Conservation (phyloP, 768 basidiomycete genomes). For the Inosperma sp. region DNA sequence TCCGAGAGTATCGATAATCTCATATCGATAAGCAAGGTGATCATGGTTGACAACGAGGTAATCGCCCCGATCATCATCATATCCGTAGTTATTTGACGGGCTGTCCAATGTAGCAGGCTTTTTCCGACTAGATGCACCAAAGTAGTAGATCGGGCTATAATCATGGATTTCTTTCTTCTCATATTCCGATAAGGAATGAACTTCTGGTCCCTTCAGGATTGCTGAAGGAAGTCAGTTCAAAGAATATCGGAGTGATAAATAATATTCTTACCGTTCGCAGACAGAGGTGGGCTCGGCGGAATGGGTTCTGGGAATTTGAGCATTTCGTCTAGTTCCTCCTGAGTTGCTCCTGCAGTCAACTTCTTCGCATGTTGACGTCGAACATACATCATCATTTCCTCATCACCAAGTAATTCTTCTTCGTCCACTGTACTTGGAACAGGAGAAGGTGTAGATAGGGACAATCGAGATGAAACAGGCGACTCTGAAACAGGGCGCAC, state of each 20-base stretch:
- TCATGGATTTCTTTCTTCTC: constrained; percentile 92
- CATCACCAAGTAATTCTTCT: constrained; percentile 85
- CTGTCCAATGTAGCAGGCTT: constrained; percentile 71
- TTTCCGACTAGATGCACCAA: constrained; percentile 79
- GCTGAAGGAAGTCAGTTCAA: constrained; percentile 35
- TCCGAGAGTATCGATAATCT: constrained; percentile 85
- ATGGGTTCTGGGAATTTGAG: constrained; percentile 91
- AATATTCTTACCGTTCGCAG: constrained; percentile 61
- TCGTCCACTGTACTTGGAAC: constrained; percentile 74
- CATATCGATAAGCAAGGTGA: constrained; percentile 96
- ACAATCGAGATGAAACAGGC: constrained; percentile 69
- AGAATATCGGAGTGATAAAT: constrained; percentile 3
- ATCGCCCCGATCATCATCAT: constrained; percentile 97
- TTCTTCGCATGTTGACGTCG: constrained; percentile 86
- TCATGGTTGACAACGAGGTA: constrained; percentile 88
- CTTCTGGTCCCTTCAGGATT: constrained; percentile 60
- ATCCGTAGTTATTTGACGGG: constrained; percentile 84
- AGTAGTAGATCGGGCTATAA: constrained; percentile 75
- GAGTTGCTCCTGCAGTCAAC: constrained; percentile 73
- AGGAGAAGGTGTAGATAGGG: constrained; percentile 82
- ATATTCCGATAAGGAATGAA: constrained; percentile 74
- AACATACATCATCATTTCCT: constrained; percentile 96
- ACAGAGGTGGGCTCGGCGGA: constrained; percentile 57
- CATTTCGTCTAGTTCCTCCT: constrained; percentile 83
- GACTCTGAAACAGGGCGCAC: constrained; percentile 50